These are phyloP conservation scores for Russula olivacea DNA, from an alignment of 768 basidiomycete genomes.

Conservation along the genomic window DNA sequence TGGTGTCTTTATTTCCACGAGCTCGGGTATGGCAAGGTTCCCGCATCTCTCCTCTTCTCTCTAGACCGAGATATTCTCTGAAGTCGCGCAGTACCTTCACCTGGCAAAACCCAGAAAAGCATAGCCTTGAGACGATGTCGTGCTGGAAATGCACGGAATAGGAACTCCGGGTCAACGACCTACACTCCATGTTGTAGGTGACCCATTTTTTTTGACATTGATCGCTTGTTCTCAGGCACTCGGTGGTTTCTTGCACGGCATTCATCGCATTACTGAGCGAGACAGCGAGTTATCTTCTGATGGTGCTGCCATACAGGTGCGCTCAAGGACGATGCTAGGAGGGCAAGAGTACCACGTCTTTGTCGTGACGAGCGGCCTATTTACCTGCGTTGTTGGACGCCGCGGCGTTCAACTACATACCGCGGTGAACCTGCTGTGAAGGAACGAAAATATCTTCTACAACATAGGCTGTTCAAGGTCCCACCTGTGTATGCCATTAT, in stretches of 20 bases:
- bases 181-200: constrained; percentile 66
- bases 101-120: too few species aligned
- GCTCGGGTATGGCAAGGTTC: too few species aligned
- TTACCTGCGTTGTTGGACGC: background rate
- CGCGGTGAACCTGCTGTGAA: background rate
- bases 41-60: too few species aligned
- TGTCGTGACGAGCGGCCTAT: constrained; percentile 52
- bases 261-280: background rate
- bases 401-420: background rate
- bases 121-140: constrained; percentile 53
- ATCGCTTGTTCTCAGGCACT: background rate
- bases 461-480: constrained; percentile 68
- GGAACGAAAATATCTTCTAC: constrained; percentile 67
- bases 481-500: background rate
- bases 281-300: constrained; percentile 46
- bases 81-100: too few species aligned
- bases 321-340: constrained; percentile 59
- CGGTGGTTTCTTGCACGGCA: constrained; percentile 3
- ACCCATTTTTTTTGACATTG: constrained; percentile 19
- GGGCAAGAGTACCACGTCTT: constrained; percentile 66
- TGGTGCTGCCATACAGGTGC: constrained; percentile 69
- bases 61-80: too few species aligned
- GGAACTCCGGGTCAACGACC: constrained; percentile 45
- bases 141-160: constrained; percentile 40
- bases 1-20: too few species aligned